These are phyloP conservation scores for Mycena citricolor DNA, from an alignment of 1,284 basidiomycete species.

Conservation along the genomic window DNA sequence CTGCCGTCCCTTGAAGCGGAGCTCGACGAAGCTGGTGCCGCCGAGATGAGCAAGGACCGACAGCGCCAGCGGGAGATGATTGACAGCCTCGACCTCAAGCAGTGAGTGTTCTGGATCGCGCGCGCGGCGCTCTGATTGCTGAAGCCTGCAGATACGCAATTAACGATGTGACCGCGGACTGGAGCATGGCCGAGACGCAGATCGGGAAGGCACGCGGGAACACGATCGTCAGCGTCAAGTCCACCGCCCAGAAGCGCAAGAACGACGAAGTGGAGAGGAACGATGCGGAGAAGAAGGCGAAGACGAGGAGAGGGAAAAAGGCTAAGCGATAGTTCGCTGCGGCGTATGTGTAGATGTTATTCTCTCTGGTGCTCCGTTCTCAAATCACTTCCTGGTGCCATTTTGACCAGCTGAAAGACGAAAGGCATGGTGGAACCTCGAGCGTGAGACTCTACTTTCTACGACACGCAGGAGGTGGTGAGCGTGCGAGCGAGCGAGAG, in stretches of 20 bases:
- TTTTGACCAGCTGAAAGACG: too few relatives aligned
- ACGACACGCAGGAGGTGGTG: too few relatives aligned
- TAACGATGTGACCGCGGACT: slow-evolving; percentile 67
- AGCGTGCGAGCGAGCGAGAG: too few relatives aligned
- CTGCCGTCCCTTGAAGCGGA: slow-evolving; percentile 58
- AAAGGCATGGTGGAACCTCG: too few relatives aligned
- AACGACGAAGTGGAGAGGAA: slow-evolving; percentile 32
- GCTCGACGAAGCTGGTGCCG: slow-evolving; percentile 71
- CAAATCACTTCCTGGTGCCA: too few relatives aligned
- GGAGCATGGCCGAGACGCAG: slow-evolving; percentile 72
- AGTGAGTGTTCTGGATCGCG: slow-evolving; percentile 54
- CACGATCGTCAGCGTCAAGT: slow-evolving; percentile 79
- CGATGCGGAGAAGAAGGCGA: slow-evolving; percentile 47
- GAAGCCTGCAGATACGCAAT: slow-evolving; percentile 78
- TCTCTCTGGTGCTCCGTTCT: too few relatives aligned
- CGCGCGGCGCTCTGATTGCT: slow-evolving; percentile 20
- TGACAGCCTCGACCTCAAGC: slow-evolving; percentile 78
- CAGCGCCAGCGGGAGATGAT: slow-evolving; percentile 85
- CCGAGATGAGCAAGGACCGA: slow-evolving; percentile 45
- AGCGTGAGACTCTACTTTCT: too few relatives aligned
- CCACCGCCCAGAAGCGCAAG: slow-evolving; percentile 64
- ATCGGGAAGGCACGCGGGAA: slow-evolving; percentile 43
- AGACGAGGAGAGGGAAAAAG: slow-evolving; percentile 60
- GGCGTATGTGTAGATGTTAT: too few relatives aligned
- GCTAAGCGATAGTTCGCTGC: slow-evolving; percentile 54